A percentile compares a stretch with the other conserved stretches of the same genome.
These are phyloP conservation scores for Trichoderma erinaceum DNA, from an alignment of 495 filamentous ascomycete species.

Conservation along the genomic window DNA sequence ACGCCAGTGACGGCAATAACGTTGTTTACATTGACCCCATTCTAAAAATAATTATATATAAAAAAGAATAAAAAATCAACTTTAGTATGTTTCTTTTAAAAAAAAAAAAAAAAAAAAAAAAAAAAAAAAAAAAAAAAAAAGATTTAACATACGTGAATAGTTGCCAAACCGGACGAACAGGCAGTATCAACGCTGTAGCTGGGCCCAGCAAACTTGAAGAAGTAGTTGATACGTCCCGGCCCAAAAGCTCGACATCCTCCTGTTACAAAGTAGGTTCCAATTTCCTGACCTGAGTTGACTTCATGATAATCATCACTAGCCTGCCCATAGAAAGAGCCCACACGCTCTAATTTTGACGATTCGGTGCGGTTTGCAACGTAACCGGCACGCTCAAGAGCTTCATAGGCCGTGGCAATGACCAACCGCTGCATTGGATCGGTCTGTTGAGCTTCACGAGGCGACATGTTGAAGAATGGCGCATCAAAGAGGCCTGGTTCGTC, in stretches of 20 bases:
- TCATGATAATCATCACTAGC: not conserved
- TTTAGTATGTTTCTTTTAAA: too few relatives aligned
- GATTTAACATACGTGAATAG: slow-evolving; percentile 32
- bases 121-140: too few relatives aligned
- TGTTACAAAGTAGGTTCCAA: not conserved
- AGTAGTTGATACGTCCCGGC: not conserved
- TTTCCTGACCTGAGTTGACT: not conserved
- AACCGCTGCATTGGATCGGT: slow-evolving; percentile 5
- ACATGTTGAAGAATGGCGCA: not conserved
- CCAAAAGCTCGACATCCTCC: not conserved
- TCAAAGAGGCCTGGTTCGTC: not conserved
- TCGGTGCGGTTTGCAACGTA: not conserved
- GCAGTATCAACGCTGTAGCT: slow-evolving; percentile 39
- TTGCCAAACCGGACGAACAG: slow-evolving; percentile 43
- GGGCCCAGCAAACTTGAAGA: slow-evolving; percentile 24
- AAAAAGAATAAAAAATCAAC: too few relatives aligned
- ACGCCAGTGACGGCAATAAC: too few relatives aligned
- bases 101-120: too few relatives aligned
- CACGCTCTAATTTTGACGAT: not conserved
- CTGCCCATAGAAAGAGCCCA: not conserved
- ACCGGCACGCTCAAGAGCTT: slow-evolving; percentile 1
- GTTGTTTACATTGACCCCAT: too few relatives aligned
- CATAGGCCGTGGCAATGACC: not conserved
- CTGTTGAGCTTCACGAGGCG: not conserved
- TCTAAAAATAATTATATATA: too few relatives aligned